phyloP scores from a whole-genome alignment of 1,284 basidiomycete genomes.

The Phellinidium pouzarii region DNA sequence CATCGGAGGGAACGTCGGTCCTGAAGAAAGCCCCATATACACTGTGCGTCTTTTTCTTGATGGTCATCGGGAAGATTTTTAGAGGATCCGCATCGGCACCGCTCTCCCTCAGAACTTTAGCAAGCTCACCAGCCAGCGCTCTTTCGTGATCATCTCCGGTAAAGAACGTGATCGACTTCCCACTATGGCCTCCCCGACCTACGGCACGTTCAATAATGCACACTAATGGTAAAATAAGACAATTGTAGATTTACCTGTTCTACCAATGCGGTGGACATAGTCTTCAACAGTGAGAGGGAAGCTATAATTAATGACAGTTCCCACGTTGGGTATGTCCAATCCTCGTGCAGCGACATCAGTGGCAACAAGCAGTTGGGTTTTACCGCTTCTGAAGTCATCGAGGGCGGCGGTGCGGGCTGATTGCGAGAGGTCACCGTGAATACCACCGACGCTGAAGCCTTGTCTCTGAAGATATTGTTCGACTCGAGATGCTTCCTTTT shows the following conservation, averaged over 20 bases:
- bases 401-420: conserved; percentile 80
- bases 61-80: conserved; percentile 90
- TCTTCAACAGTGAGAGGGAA: conserved; percentile 96
- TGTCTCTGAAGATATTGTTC: conserved; percentile 74
- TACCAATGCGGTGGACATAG: conserved; percentile 96
- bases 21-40: conserved; percentile 79
- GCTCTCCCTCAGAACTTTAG: conserved; percentile 85
- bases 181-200: conserved; percentile 82
- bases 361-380: conserved; percentile 83
- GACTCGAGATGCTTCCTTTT: conserved; percentile 91
- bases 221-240: conserved; percentile 23
- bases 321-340: conserved; percentile 95
- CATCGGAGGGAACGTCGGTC: conserved; percentile 69
- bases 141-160: conserved; percentile 84
- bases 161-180: conserved; percentile 96
- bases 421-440: conserved; percentile 94
- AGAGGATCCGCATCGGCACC: conserved; percentile 76
- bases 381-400: conserved; percentile 85
- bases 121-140: conserved; percentile 90
- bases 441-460: conserved; percentile 81
- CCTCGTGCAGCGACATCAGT: conserved; percentile 98
- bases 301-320: conserved; percentile 89
- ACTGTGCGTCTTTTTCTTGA: conserved; percentile 91
- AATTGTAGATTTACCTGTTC: conserved; percentile 56
- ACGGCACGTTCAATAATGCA: conserved; percentile 9